Conservation (phyloP, 139 green algal species). For the Chlamydomonas incerta region DNA sequence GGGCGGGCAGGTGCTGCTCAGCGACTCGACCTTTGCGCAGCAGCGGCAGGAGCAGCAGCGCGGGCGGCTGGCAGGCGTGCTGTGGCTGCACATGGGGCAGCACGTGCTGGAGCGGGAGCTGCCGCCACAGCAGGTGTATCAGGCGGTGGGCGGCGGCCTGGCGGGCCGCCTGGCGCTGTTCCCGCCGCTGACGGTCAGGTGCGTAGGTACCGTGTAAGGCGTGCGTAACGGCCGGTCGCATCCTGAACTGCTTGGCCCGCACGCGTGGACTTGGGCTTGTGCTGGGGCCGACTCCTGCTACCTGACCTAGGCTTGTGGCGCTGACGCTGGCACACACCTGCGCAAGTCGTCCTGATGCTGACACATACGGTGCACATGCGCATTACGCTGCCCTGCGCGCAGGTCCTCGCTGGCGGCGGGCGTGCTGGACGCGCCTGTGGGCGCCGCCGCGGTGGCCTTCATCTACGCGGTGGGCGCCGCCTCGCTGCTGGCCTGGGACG, state of each 20-base stretch:
- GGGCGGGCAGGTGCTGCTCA: slow-evolving; percentile 5
- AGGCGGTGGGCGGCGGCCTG: neutral
- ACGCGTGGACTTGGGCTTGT: too few species aligned
- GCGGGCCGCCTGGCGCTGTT: slow-evolving; percentile 13
- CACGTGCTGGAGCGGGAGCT: slow-evolving; percentile 19
- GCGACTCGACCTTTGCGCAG: slow-evolving; percentile 17
- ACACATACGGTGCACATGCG: neutral
- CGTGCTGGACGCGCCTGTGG: slow-evolving; percentile 24
- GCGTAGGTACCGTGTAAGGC: neutral
- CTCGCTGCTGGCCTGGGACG: slow-evolving; percentile 36
- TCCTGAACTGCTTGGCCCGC: too few species aligned
- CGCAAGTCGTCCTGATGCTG: too few species aligned
- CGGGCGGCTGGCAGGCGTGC: neutral
- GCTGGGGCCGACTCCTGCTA: too few species aligned
- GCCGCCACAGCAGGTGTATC: slow-evolving; percentile 27
- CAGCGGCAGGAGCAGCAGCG: neutral
- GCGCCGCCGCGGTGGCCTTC: slow-evolving; percentile 5
- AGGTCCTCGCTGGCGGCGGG: neutral
- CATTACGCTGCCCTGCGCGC: neutral
- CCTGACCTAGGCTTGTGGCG: too few species aligned
- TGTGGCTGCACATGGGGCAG: slow-evolving; percentile 32
- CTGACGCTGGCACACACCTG: neutral
- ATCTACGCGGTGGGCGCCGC: slow-evolving; percentile 11
- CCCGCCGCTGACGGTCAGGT: slow-evolving; percentile 28
- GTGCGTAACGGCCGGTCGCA: too few species aligned